Conservation (phyloP, 768 basidiomycete species). For the Guyanaporus albipodus region DNA sequence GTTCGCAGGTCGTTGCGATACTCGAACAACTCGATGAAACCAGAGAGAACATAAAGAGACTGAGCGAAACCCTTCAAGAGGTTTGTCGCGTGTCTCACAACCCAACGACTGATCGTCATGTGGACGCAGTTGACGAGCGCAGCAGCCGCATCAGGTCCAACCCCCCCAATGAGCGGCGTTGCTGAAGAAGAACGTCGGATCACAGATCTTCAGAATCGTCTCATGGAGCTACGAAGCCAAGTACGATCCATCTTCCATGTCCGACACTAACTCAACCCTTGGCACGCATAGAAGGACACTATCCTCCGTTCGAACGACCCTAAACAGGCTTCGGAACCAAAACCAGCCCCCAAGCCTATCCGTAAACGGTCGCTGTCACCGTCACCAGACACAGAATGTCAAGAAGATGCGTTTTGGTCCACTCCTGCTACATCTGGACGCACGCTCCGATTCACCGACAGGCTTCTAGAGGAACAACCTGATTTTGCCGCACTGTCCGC, state of each 20-base stretch:
- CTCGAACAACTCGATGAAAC: slow-evolving; percentile 37
- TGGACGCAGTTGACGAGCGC: slow-evolving; percentile 15
- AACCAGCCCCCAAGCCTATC: slow-evolving; percentile 4
- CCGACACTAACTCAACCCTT: neutral
- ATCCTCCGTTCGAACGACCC: slow-evolving; percentile 24
- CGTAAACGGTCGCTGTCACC: slow-evolving; percentile 16
- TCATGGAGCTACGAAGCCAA: slow-evolving; percentile 39
- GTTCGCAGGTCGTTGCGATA: slow-evolving; percentile 36
- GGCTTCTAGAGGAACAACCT: slow-evolving; percentile 58
- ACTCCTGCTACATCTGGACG: slow-evolving; percentile 52
- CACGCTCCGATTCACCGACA: slow-evolving; percentile 60
- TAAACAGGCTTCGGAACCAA: slow-evolving; percentile 8
- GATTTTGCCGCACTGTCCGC: slow-evolving; percentile 50
- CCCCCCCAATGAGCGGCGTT: slow-evolving; percentile 27
- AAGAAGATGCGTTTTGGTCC: slow-evolving; percentile 62
- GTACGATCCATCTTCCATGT: slow-evolving; percentile 23
- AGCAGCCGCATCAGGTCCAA: slow-evolving; percentile 14
- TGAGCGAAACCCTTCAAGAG: slow-evolving; percentile 37
- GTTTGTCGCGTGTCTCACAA: slow-evolving; percentile 28
- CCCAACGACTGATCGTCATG: slow-evolving; percentile 1
- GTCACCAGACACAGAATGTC: slow-evolving; percentile 29
- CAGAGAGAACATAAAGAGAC: slow-evolving; percentile 33
- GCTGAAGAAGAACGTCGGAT: slow-evolving; percentile 42
- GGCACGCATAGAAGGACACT: slow-evolving; percentile 24
- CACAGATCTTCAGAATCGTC: slow-evolving; percentile 39